Base-by-base conservation (phyloP, 768 basidiomycete species). In the Phylloporus scabripes region DNA sequence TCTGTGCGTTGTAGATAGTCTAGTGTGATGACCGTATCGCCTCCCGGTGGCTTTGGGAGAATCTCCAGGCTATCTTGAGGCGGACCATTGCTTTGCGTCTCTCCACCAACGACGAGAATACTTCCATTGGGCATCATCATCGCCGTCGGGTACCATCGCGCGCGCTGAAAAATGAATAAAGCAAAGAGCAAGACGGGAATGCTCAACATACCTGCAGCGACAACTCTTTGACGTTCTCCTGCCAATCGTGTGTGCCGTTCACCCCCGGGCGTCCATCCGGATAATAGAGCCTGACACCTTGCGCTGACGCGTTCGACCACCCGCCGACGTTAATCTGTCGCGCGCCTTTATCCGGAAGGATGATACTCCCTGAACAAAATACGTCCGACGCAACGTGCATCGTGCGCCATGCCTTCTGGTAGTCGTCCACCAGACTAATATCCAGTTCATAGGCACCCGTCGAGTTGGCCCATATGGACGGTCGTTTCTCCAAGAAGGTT, bases 361-460 rank as follows among this genome's bases (percentile, higher is more conserved):
- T 77, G 39, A 91, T 70, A 38, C 79, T 78, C 9, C 71, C 88
- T 4, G 87, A 80, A 60, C 88, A 90, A 72, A 91, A 91, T 10
- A 90, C 85, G 55, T 91, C 85, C 9, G 83, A 74, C 67, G 86
- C 72, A 55, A 87, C 68, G 51, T 88, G 81, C 84, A 90, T 87
- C 52, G 74, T 74, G 33, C 87, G 82, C 85, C 85, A 91, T 7
- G 85, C 78, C 48, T 64, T 52, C 18, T 36, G 7, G 47, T 70
- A 71, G 28, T 74, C 67, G 51, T 71, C 52, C 0, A 71, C 72
- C 29, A 89, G 69, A 24, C 74, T 80, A 34, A 82, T 63, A 58
- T 89, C 87, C 21, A 91, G 71, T 54, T 91, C 88, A 53, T 87
- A 89, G 1, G 85, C 86, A 8, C 86, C 87, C 14, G 88, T 87